Percentiles rank a stretch among this genome's conserved stretches.
Evolutionary conservation across 208 protist genomes (phyloP).

Genomic region (Acanthamoeba sp.): DNA sequence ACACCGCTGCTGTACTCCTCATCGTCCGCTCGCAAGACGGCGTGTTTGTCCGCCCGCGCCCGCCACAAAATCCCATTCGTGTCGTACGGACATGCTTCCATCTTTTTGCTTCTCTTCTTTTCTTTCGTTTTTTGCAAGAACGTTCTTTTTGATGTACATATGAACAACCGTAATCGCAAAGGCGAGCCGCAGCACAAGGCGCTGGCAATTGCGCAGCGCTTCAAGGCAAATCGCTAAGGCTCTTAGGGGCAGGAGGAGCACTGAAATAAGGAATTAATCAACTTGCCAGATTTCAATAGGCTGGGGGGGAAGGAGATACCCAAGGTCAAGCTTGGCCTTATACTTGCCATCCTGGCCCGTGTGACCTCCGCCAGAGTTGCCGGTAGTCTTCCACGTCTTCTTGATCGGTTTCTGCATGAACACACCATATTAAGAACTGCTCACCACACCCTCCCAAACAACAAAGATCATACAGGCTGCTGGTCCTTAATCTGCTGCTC

Average conservation of each 20-base stretch:
- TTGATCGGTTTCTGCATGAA: slow-evolving; percentile 18
- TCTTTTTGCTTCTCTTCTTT: not conserved
- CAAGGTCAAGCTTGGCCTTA: slow-evolving; percentile 71
- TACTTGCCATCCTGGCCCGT: slow-evolving; percentile 64
- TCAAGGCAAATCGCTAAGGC: slow-evolving; percentile 57
- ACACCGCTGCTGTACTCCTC: not conserved
- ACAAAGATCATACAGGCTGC: slow-evolving; percentile 42
- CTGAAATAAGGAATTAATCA: not conserved
- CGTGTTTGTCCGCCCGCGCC: not conserved
- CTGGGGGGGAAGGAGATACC: not conserved
- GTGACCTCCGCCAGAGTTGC: slow-evolving; percentile 52
- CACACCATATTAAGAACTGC: not conserved
- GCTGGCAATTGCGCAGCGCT: not conserved
- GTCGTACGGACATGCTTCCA: not conserved
- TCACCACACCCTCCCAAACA: not conserved
- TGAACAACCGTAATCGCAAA: not conserved
- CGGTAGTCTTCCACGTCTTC: slow-evolving; percentile 66
- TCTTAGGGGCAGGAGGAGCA: slow-evolving; percentile 29
- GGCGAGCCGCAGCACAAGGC: not conserved
- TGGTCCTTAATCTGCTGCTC: slow-evolving; percentile 69
- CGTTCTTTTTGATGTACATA: not conserved
- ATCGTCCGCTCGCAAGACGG: not conserved
- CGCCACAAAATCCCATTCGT: not conserved
- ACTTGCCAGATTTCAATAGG: not conserved
- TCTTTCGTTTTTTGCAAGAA: not conserved